These are phyloP conservation scores for Xylaria sp. DNA, from an alignment of 2,329 filamentous ascomycete species.

Conservation along the genomic window DNA sequence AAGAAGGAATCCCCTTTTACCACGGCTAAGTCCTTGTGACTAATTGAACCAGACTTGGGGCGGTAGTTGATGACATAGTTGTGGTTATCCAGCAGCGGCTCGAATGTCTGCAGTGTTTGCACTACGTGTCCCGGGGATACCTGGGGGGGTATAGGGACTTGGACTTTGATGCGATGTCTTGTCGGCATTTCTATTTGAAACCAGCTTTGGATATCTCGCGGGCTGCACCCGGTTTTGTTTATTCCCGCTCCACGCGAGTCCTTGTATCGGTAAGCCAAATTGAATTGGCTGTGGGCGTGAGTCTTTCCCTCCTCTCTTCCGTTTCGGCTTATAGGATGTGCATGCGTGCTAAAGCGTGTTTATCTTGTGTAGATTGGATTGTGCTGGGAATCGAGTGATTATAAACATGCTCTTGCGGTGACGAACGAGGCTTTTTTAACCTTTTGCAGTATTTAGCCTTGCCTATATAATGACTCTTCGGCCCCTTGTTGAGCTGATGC, in stretches of 20 bases:
- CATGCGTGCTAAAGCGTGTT: too few species aligned
- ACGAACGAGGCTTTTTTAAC: too few species aligned
- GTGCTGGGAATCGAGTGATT: too few species aligned
- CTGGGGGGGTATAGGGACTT: constrained; percentile 12
- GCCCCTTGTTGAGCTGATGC: neutral
- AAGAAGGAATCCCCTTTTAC: constrained; percentile 23
- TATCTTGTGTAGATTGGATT: too few species aligned
- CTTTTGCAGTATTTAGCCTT: too few species aligned
- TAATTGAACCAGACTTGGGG: neutral
- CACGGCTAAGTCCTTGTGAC: neutral
- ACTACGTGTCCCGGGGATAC: constrained; percentile 10
- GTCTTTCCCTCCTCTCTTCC: neutral
- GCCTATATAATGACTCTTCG: constrained; percentile 1
- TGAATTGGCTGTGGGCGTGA: neutral
- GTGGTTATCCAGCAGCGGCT: constrained; percentile 23
- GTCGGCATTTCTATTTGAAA: constrained; percentile 11
- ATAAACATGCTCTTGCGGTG: too few species aligned
- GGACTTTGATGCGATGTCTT: constrained; percentile 9
- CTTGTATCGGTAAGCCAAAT: neutral
- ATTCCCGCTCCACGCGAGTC: neutral
- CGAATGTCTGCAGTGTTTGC: constrained; percentile 20
- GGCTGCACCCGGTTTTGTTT: neutral
- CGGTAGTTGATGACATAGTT: constrained; percentile 18
- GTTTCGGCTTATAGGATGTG: neutral
- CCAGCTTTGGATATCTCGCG: neutral